A percentile compares a stretch with the other conserved stretches of the same genome.
Conservation (phyloP, 2,329 filamentous ascomycete species). For the Neopestalotiopsis clavispora region DNA sequence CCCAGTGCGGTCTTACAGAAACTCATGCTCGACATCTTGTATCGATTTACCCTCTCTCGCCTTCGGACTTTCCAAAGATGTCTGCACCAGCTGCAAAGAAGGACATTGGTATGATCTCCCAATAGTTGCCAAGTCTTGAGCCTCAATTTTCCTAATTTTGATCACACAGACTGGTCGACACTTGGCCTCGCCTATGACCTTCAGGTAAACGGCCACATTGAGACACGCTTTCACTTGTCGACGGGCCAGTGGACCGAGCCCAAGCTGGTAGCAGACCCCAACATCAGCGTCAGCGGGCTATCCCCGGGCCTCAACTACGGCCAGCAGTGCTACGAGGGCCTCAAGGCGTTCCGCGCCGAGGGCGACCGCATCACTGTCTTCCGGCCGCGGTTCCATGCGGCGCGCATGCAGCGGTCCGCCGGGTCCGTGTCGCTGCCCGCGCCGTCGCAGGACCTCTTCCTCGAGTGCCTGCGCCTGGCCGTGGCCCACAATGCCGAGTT, state of each 20-base stretch:
- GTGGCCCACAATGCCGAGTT: slow-evolving; percentile 11
- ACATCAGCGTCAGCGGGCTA: slow-evolving; percentile 10
- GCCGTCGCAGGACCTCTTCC: slow-evolving; percentile 9
- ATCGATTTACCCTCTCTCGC: slow-evolving; percentile 1
- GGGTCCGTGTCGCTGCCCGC: slow-evolving; percentile 7
- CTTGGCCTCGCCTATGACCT: slow-evolving; percentile 18
- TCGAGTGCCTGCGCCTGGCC: slow-evolving; percentile 3
- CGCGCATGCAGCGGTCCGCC: slow-evolving; percentile 13
- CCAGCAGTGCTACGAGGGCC: slow-evolving; percentile 16
- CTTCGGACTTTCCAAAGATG: slow-evolving; percentile 4
- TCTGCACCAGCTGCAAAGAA: slow-evolving; percentile 16
- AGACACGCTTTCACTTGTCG: slow-evolving; percentile 7
- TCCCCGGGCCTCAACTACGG: slow-evolving; percentile 17
- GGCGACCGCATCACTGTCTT: slow-evolving; percentile 9
- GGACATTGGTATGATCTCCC: slow-evolving; percentile 9
- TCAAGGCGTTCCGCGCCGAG: slow-evolving; percentile 15
- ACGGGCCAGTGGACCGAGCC: slow-evolving; percentile 14
- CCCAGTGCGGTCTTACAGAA: neutral
- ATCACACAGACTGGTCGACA: slow-evolving; percentile 14
- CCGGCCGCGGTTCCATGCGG: slow-evolving; percentile 7
- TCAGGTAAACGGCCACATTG: slow-evolving; percentile 17
- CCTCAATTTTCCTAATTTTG: neutral
- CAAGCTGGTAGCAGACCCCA: neutral
- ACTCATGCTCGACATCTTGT: slow-evolving; percentile 5
- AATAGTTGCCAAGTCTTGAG: neutral